These are phyloP conservation scores for Colletotrichum higginsianum DNA, from an alignment of 2,329 filamentous ascomycete species.

Conservation along the genomic window DNA sequence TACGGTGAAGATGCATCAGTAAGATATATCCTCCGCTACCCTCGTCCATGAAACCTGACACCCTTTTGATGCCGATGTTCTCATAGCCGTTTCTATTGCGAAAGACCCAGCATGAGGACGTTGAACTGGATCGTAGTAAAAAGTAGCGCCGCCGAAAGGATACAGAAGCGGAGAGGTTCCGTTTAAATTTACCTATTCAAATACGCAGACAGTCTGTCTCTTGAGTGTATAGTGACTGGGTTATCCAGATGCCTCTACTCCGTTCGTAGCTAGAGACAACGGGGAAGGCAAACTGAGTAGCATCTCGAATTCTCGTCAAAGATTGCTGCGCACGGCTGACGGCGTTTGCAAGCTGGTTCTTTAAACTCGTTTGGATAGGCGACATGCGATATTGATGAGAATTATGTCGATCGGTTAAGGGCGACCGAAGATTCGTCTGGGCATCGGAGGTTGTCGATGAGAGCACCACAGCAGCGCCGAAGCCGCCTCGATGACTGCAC, in stretches of 20 bases:
- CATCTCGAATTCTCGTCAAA: no score
- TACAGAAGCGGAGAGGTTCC: not conserved
- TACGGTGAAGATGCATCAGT: not conserved
- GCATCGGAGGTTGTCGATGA: not conserved
- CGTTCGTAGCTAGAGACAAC: not conserved
- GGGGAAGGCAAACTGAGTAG: not conserved
- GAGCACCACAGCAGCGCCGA: no score
- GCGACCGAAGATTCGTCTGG: not conserved
- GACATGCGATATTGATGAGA: not conserved
- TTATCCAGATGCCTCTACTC: no score
- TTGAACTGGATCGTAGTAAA: not conserved
- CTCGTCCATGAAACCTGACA: not conserved
- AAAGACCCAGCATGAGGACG: no score
- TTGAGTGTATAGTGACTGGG: no score
- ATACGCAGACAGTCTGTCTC: no score
- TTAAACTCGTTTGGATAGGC: no score
- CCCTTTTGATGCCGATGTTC: no score
- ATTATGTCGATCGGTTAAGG: not conserved
- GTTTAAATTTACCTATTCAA: not conserved
- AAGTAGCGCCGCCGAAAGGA: not conserved
- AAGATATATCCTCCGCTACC: fast-evolving
- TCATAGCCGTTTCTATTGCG: not conserved
- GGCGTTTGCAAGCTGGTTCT: no score
- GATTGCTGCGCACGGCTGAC: not conserved
- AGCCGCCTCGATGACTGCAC: no score